Evolutionary conservation across 352 stramenopile species (phyloP).

Genomic region (Elongisporangium anandrum): DNA sequence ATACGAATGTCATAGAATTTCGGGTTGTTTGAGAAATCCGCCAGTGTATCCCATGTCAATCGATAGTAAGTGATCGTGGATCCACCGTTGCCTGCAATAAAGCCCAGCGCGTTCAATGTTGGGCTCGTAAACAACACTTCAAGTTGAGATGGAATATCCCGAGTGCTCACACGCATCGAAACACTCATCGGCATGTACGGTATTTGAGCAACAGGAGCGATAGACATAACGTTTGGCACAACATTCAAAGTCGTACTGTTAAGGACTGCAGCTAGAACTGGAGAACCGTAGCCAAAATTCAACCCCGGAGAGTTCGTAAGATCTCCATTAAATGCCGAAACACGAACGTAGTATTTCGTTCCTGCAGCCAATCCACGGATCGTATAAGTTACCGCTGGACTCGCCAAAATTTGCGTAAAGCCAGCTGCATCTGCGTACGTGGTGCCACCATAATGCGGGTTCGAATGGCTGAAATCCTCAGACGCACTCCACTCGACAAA

Average conservation of each 20-base stretch:
- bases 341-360: constrained; percentile 83
- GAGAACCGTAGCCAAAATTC: constrained; percentile 57
- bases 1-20: constrained; percentile 55
- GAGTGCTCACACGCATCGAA: constrained; percentile 69
- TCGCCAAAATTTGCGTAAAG: constrained; percentile 44
- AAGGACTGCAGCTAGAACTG: constrained; percentile 46
- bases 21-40: constrained; percentile 30
- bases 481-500: constrained; percentile 31
- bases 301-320: constrained; percentile 6
- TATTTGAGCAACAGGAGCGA: constrained; percentile 43
- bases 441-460: constrained; percentile 18
- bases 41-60: constrained; percentile 48
- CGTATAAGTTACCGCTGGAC: constrained; percentile 44
- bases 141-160: constrained; percentile 69
- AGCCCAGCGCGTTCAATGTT: constrained; percentile 62
- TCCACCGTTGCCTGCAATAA: constrained; percentile 47
- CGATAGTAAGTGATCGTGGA: constrained; percentile 58
- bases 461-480: constrained; percentile 11
- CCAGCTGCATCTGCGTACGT: constrained; percentile 43
- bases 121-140: constrained; percentile 74
- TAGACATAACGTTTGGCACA: constrained; percentile 15
- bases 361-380: constrained; percentile 80
- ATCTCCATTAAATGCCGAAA: constrained; percentile 88
- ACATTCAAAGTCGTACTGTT: constrained; percentile 13
- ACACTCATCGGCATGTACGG: constrained; percentile 69